These are phyloP conservation scores for Coffea canephora DNA, from an alignment of 257 asterid species.

Conservation along the genomic window DNA sequence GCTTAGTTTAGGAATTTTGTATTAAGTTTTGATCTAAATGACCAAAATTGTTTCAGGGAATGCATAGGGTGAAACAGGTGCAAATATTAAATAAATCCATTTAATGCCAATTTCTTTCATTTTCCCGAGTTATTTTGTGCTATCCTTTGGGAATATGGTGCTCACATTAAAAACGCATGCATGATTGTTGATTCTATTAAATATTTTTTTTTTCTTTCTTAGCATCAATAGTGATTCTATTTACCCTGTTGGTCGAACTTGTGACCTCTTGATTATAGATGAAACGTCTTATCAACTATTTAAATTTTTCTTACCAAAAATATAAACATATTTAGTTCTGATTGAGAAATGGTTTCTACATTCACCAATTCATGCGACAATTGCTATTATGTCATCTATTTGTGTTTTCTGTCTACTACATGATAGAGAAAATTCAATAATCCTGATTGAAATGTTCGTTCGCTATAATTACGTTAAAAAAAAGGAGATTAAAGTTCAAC, in stretches of 20 bases:
- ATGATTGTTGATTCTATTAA: not conserved
- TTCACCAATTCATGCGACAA: not conserved
- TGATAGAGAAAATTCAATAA: not conserved
- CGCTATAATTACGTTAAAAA: not conserved
- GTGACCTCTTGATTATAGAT: too few species aligned
- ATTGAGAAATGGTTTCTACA: too few species aligned
- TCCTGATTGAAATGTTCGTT: not conserved
- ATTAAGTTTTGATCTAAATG: not conserved
- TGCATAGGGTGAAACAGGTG: too few species aligned
- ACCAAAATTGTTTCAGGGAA: not conserved
- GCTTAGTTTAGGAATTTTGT: not conserved
- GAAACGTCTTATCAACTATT: too few species aligned
- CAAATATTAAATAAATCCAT: too few species aligned
- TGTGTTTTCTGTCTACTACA: not conserved
- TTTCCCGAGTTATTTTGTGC: not conserved
- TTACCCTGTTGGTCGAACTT: too few species aligned
- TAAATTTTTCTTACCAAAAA: too few species aligned
- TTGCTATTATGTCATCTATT: not conserved
- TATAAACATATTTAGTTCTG: not conserved
- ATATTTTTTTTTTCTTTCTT: too few species aligned
- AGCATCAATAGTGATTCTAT: too few species aligned
- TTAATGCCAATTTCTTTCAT: too few species aligned
- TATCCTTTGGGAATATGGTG: too few species aligned
- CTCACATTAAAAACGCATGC: not conserved
- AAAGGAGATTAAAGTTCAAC: not conserved